Percentiles rank a stretch among this genome's conserved stretches.
Conservation (phyloP, 345 rosid species). For the Noccaea bulbosa region DNA sequence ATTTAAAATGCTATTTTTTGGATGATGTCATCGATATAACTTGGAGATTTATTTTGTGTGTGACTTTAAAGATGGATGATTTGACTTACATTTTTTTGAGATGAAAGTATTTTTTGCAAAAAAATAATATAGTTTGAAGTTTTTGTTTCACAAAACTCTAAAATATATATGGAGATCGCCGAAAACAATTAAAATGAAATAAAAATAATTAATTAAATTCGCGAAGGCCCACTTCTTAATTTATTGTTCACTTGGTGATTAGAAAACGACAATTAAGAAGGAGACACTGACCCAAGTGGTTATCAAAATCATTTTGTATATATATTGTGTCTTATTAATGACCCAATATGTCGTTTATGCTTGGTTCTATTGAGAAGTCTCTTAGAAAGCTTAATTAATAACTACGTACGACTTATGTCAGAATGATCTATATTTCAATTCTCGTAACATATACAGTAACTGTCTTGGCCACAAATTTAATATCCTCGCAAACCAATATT, state of each 20-base stretch:
- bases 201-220: constrained; percentile 10
- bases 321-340: constrained; percentile 31
- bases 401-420: constrained; percentile 21
- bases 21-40: too few relatives aligned
- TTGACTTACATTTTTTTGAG: too few relatives aligned
- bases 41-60: too few relatives aligned
- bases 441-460: background rate
- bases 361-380: constrained; percentile 33
- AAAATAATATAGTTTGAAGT: too few relatives aligned
- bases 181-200: constrained; percentile 1
- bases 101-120: too few relatives aligned
- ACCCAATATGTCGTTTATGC: constrained; percentile 30
- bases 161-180: constrained; percentile 8
- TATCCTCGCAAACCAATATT: constrained; percentile 14
- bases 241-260: constrained; percentile 13
- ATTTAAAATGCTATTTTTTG: too few relatives aligned
- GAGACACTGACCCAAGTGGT: constrained; percentile 38
- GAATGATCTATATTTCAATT: constrained; percentile 8
- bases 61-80: too few relatives aligned
- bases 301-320: constrained; percentile 29
- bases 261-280: constrained; percentile 37
- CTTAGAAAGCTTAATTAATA: constrained; percentile 2
- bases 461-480: constrained; percentile 18
- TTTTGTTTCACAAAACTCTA: too few relatives aligned
- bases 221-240: constrained; percentile 3